A percentile compares a stretch with the other conserved stretches of the same genome.
Conservation (phyloP, 768 basidiomycete species). For the Gautieria morchelliformis region DNA sequence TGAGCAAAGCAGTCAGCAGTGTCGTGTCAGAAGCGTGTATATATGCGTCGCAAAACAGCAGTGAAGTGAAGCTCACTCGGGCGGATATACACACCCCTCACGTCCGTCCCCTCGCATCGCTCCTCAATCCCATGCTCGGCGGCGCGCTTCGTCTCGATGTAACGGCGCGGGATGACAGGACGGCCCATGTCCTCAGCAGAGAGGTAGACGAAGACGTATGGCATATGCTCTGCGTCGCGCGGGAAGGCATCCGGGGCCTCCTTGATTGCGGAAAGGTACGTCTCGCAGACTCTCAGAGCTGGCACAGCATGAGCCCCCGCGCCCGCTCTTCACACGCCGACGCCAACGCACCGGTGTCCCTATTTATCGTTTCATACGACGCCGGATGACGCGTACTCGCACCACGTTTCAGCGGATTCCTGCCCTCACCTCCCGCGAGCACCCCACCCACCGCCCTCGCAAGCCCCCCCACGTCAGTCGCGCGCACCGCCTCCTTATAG, state of each 20-base stretch:
- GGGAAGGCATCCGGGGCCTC: slow-evolving; percentile 21
- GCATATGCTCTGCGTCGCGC: slow-evolving; percentile 28
- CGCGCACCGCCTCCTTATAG: slow-evolving; percentile 70
- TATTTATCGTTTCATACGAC: slow-evolving; percentile 76
- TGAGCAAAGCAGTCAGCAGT: neutral
- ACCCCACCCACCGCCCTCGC: slow-evolving; percentile 37
- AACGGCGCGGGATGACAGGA: slow-evolving; percentile 74
- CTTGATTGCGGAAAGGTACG: slow-evolving; percentile 39
- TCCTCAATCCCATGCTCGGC: slow-evolving; percentile 66
- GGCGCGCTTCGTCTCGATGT: slow-evolving; percentile 91
- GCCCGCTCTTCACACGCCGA: slow-evolving; percentile 2
- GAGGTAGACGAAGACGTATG: slow-evolving; percentile 73
- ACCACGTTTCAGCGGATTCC: slow-evolving; percentile 44
- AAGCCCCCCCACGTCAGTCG: slow-evolving; percentile 44
- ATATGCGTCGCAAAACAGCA: no score
- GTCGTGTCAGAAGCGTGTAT: no score
- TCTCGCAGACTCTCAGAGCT: slow-evolving; percentile 72
- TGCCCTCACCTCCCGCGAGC: slow-evolving; percentile 21
- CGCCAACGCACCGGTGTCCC: slow-evolving; percentile 68
- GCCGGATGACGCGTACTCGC: slow-evolving; percentile 17
- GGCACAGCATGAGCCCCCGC: slow-evolving; percentile 14
- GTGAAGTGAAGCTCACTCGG: slow-evolving; percentile 47
- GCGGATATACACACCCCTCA: slow-evolving; percentile 73
- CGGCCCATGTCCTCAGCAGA: slow-evolving; percentile 93
- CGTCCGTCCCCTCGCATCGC: slow-evolving; percentile 34